phyloP scores from a whole-genome alignment of 2,329 filamentous ascomycete genomes.

The Aspergillus tubingensis region DNA sequence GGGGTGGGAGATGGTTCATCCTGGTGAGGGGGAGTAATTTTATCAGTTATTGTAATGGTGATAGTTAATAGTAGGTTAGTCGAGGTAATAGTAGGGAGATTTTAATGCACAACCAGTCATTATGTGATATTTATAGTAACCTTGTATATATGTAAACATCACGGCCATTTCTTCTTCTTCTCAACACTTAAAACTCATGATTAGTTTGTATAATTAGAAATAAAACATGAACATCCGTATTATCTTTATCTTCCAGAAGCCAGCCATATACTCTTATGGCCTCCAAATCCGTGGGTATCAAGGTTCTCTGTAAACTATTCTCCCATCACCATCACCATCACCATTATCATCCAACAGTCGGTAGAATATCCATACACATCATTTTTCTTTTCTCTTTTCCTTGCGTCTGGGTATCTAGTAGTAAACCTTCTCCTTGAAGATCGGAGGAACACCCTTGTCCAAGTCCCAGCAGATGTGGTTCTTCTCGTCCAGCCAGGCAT shows the following conservation, averaged over 20 bases:
- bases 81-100: no score
- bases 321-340: background rate
- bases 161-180: background rate
- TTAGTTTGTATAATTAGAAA: no score
- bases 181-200: no score
- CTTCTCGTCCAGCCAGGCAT: constrained; percentile 70
- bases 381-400: no score
- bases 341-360: background rate
- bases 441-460: constrained; percentile 58
- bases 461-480: constrained; percentile 63
- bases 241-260: background rate
- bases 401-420: constrained; percentile 40
- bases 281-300: background rate
- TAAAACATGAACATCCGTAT: background rate
- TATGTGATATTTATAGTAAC: no score
- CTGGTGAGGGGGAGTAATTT: background rate
- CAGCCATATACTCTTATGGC: background rate
- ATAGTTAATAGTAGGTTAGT: no score
- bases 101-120: no score
- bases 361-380: no score
- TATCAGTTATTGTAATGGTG: no score
- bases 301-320: background rate
- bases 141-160: background rate
- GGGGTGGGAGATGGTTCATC: background rate
- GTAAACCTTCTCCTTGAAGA: constrained; percentile 59